Base-by-base conservation (phyloP, 73 alveolate genomes). In the Paraurostyla sp. region DNA sequence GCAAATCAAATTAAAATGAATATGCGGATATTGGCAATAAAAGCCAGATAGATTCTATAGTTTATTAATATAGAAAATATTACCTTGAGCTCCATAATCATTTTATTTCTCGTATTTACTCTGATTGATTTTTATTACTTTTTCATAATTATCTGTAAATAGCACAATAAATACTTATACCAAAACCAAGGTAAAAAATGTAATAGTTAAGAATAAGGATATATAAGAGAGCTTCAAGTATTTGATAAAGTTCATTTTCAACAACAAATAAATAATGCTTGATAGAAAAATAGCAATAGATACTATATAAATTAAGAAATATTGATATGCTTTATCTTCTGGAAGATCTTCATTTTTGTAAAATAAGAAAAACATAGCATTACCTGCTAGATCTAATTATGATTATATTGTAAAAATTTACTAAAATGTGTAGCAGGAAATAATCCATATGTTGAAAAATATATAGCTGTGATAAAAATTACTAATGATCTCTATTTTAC, bases 381-480 rank as follows among this genome's bases (percentile, higher is more conserved):
- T 54, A 20, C 40, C 69, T 20, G 69, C 15, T 9, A 35, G 15
- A 18, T 35, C 69, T 54, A 54, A 18, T 20, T 20, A 18, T 54
- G 18, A 13, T 13, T 45, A n/a, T 18, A 45, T 45, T 45, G 56
- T 20, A 54, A 9, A 9, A 20, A 20, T 4, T 7, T 54, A 54
- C 69, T 9, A 54, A 54, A 54, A 54, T 54, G 69, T 13, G 69
- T 54, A 4, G 69, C 69, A 13, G 69, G 69, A 18, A 54, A 54
- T 54, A 54, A 54, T 4, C 69, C 69, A 54, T 54, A 54, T 6
- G 40, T 20, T 20, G 23, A n/a, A 18, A 54, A 54, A 20, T 54
- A n/a, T 20, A 54, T 13, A 4, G 69, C 69, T 54, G 69, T 20
- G 15, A 54, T 54, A 54, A 54, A 54, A 20, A 54, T 54, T 20